A percentile compares a stretch with the other conserved stretches of the same genome.
Conservation (phyloP, 352 stramenopile species). For the Phytophthora tentaculata region DNA sequence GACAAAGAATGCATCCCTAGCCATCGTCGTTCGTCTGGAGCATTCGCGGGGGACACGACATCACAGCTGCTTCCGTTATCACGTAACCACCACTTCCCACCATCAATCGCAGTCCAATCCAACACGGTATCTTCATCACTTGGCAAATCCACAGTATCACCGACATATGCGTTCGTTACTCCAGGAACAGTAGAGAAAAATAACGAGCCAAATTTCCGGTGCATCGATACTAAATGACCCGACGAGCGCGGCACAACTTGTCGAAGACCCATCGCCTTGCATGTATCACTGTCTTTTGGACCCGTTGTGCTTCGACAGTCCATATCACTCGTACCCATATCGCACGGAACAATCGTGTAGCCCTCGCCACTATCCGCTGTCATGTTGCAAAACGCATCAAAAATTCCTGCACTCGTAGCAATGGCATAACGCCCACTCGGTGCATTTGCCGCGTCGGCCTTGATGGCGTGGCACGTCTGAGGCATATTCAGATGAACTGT, state of each 20-base stretch:
- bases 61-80: conserved; percentile 47
- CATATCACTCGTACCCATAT: conserved; percentile 38
- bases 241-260: conserved; percentile 59
- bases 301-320: conserved; percentile 39
- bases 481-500: conserved; percentile 65
- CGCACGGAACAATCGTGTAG: conserved; percentile 62
- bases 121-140: conserved; percentile 49
- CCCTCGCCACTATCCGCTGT: conserved; percentile 49
- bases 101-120: conserved; percentile 59
- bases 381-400: conserved; percentile 66
- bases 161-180: conserved; percentile 51
- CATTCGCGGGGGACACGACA: conserved; percentile 17
- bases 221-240: conserved; percentile 50
- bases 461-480: conserved; percentile 59
- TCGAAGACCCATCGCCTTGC: conserved; percentile 56
- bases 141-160: conserved; percentile 43
- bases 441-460: conserved; percentile 37
- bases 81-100: conserved; percentile 66
- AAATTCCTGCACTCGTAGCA: conserved; percentile 46
- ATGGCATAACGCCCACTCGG: conserved; percentile 51
- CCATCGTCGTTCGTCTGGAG: conserved; percentile 48
- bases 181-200: conserved; percentile 64
- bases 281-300: conserved; percentile 53
- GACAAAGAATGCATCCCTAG: conserved; percentile 57
- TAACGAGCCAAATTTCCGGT: conserved; percentile 50